Evolutionary conservation across 108 stramenopile genomes (phyloP).

Genomic region (Stephanodiscus minutulus): DNA sequence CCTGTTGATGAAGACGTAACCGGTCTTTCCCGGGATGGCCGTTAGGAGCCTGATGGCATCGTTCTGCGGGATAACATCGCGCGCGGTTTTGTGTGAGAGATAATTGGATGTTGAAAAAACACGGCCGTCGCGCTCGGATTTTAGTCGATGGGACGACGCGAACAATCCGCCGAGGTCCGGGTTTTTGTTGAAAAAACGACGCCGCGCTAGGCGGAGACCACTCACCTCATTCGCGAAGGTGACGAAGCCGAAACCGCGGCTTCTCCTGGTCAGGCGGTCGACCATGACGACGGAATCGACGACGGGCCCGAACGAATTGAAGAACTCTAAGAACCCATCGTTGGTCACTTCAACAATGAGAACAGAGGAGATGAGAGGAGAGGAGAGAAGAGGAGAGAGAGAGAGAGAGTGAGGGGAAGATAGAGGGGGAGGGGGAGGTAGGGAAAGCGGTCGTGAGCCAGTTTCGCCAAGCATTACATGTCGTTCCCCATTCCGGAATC

Average conservation of each 20-base stretch:
- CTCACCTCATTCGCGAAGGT: constrained; percentile 66
- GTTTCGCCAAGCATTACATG: background rate
- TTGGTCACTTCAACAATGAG: constrained; percentile 48
- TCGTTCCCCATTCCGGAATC: too few species aligned
- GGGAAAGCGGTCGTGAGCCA: background rate
- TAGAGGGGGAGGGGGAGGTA: background rate
- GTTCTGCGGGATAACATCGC: background rate
- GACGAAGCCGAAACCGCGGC: constrained; percentile 92
- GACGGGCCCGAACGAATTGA: constrained; percentile 68
- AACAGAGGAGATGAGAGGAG: background rate
- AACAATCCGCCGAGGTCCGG: background rate
- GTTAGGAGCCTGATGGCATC: constrained; percentile 24
- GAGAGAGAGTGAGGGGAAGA: background rate
- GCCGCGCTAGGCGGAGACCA: too few species aligned
- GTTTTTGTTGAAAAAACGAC: background rate
- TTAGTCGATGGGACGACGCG: background rate
- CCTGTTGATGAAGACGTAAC: constrained; percentile 58
- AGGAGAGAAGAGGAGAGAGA: background rate
- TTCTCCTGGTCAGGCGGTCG: constrained; percentile 68
- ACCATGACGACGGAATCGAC: constrained; percentile 80
- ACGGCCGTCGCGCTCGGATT: too few species aligned
- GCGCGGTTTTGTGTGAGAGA: too few species aligned
- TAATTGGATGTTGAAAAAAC: too few species aligned
- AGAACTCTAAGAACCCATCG: constrained; percentile 63
- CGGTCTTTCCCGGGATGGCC: constrained; percentile 27